Evolutionary conservation across 768 basidiomycete species (phyloP).

Genomic region (Cyathus striatus): DNA sequence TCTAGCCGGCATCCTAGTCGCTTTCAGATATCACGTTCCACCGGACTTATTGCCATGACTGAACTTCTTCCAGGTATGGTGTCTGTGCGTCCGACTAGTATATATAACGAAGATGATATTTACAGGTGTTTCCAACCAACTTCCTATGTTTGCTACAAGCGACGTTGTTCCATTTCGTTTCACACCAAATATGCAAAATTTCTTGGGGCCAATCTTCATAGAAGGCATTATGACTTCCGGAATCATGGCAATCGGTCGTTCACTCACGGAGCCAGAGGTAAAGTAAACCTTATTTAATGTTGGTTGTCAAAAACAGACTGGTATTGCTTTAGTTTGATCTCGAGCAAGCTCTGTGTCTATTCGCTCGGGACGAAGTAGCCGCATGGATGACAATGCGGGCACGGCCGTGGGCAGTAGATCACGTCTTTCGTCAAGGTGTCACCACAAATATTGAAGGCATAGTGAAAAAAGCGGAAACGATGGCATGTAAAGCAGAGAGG

Average conservation of each 20-base stretch:
- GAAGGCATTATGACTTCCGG: slow-evolving; percentile 87
- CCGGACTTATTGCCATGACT: slow-evolving; percentile 88
- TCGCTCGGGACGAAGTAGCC: slow-evolving; percentile 89
- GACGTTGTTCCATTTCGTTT: slow-evolving; percentile 96
- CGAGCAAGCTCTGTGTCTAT: slow-evolving; percentile 87
- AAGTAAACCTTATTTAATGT: slow-evolving; percentile 10
- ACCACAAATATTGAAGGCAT: slow-evolving; percentile 60
- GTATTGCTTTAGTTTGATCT: slow-evolving; percentile 66
- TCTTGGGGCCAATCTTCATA: slow-evolving; percentile 82
- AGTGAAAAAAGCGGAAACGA: slow-evolving; percentile 73
- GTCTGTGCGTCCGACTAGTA: not conserved
- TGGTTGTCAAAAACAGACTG: not conserved
- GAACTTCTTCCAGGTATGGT: slow-evolving; percentile 79
- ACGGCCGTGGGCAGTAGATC: slow-evolving; percentile 54
- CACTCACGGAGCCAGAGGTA: slow-evolving; percentile 90
- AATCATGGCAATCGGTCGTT: slow-evolving; percentile 87
- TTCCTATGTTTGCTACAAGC: slow-evolving; percentile 66
- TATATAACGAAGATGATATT: not conserved
- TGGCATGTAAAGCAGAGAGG: slow-evolving; percentile 85
- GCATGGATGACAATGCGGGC: slow-evolving; percentile 63
- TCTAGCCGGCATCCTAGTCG: slow-evolving; percentile 79
- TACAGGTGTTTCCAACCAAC: slow-evolving; percentile 35
- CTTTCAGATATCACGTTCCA: slow-evolving; percentile 85
- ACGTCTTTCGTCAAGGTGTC: slow-evolving; percentile 48
- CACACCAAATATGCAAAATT: slow-evolving; percentile 93